These are phyloP conservation scores for Betula pendula DNA, from an alignment of 306 rosid species.

Conservation along the genomic window DNA sequence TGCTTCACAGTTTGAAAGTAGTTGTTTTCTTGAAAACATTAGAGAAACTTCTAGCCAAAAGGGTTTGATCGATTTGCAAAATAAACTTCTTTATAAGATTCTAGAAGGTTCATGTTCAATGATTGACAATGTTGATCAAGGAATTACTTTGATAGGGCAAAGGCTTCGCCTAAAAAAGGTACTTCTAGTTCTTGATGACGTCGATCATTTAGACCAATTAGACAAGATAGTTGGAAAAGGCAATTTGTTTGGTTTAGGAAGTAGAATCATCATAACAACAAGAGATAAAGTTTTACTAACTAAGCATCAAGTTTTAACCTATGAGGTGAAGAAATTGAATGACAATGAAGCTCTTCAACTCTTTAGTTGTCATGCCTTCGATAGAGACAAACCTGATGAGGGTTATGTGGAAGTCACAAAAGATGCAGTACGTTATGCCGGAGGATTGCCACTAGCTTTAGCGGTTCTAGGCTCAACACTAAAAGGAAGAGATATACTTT, in stretches of 20 bases:
- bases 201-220: constrained; percentile 23
- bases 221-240: constrained; percentile 15
- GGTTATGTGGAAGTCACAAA: neutral
- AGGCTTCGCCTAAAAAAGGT: neutral
- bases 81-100: constrained; percentile 1
- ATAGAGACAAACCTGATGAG: neutral
- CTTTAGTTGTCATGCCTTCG: constrained; percentile 24
- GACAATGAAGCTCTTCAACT: constrained; percentile 30
- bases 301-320: constrained; percentile 3
- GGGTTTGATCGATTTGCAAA: constrained; percentile 14
- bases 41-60: constrained; percentile 6
- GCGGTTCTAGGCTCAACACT: constrained; percentile 36
- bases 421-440: constrained; percentile 21
- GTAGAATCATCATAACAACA: constrained; percentile 38
- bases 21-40: neutral
- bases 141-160: neutral
- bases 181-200: constrained; percentile 21
- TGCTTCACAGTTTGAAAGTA: neutral
- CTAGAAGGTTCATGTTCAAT: neutral
- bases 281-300: constrained; percentile 20
- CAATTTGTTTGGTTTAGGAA: constrained; percentile 33
- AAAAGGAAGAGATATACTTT: neutral
- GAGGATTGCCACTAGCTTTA: constrained; percentile 37
- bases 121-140: neutral
- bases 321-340: constrained; percentile 20